Conservation (phyloP, 805 yeast species). For the Metschnikowia baotianmanensis region DNA sequence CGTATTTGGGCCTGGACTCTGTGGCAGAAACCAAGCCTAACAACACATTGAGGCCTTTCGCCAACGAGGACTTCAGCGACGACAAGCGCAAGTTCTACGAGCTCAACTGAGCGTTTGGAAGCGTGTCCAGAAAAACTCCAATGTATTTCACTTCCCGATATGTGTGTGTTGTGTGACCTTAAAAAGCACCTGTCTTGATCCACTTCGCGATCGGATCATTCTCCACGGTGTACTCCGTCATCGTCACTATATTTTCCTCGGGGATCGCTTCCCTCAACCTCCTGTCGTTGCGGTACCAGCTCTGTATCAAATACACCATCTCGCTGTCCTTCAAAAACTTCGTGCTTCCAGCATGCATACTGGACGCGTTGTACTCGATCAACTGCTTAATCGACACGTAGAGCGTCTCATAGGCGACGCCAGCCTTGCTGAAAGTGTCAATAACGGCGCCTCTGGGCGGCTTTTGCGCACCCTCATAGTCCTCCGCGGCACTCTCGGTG, state of each 20-base stretch:
- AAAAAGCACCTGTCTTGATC: conserved; percentile 17
- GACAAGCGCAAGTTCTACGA: conserved; percentile 47
- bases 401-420: conserved; percentile 60
- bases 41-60: conserved; percentile 33
- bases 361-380: conserved; percentile 57
- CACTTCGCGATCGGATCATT: conserved; percentile 52
- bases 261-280: conserved; percentile 57
- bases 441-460: conserved; percentile 55
- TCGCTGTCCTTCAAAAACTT: conserved; percentile 44
- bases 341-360: conserved; percentile 47
- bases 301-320: conserved; percentile 60
- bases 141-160: no score
- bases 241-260: conserved; percentile 41
- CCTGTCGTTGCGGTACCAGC: conserved; percentile 67
- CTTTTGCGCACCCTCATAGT: conserved; percentile 25
- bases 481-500: conserved; percentile 37
- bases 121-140: no score
- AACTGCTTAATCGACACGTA: conserved; percentile 63
- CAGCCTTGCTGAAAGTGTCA: conserved; percentile 61
- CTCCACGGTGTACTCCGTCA: conserved; percentile 48
- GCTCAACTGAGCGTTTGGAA: conserved; percentile 28
- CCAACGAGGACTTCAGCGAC: conserved; percentile 34
- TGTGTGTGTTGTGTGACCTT: neutral
- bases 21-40: conserved; percentile 14
- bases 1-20: conserved; percentile 26